phyloP scores from a whole-genome alignment of 129 eudicot species.

The Arctium lappa region DNA sequence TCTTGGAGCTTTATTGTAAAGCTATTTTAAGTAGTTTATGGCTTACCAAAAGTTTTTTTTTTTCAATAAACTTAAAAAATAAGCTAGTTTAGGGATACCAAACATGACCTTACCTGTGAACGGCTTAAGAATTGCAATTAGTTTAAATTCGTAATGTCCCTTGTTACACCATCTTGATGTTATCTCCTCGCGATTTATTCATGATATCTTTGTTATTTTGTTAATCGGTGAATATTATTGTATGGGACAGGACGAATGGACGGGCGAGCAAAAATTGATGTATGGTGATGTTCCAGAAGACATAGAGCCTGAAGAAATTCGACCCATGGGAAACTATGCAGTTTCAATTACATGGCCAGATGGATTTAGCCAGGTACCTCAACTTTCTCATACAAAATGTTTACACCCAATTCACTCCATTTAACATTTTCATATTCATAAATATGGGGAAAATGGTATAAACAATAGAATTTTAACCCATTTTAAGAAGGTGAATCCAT shows the following conservation, averaged over 20 bases:
- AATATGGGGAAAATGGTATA: neutral
- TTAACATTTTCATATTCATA: neutral
- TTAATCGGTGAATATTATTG: neutral
- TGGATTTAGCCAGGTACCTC: conserved; percentile 84
- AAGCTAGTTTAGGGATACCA: too few relatives aligned
- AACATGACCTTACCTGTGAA: neutral
- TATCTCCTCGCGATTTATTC: neutral
- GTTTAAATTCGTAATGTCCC: too few relatives aligned
- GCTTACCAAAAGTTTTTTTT: too few relatives aligned
- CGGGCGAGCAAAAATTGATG: conserved; percentile 84
- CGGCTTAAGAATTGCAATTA: neutral
- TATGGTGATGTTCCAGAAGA: conserved; percentile 84
- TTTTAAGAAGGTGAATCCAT: too few relatives aligned
- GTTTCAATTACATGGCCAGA: conserved; percentile 98
- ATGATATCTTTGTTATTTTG: neutral
- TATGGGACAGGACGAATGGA: conserved; percentile 81
- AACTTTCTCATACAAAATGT: neutral
- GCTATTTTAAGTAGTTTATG: too few relatives aligned
- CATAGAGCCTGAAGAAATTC: conserved; percentile 93
- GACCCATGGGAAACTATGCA: conserved; percentile 98
- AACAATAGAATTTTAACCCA: too few relatives aligned
- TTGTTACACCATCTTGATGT: neutral
- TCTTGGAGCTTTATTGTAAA: too few relatives aligned
- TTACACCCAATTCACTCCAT: neutral
- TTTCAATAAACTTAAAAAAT: too few relatives aligned